Evolutionary conservation across 2,329 filamentous ascomycete genomes (phyloP), one percentile per base, ranked within the genome.

Genomic region (Epichloe elymi): DNA sequence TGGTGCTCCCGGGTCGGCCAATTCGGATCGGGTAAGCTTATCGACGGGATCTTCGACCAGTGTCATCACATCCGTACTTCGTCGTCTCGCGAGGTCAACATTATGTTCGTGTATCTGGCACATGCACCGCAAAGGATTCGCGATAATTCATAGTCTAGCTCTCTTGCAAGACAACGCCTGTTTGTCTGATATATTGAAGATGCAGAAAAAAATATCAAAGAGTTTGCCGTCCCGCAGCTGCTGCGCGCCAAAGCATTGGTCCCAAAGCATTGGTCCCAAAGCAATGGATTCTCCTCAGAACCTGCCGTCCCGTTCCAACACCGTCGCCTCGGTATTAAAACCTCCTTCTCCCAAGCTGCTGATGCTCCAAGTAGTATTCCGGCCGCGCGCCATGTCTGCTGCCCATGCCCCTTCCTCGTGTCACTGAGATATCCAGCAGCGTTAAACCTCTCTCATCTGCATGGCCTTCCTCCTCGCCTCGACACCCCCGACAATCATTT

Each of bases 401-500:
- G 26, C 11, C 26, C 26, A 30, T 30, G 26, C 26, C 26, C 26
- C 26, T 30, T 30, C 26, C 26, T 30, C 10, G 10, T 30, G 26
- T 11, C 26, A 30, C 26, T 11, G 26, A 30, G 26, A 11, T 30
- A 30, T 30, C 26, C 26, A 30, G 26, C 26, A 30, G 10, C 20
- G 12, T 57, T 47, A 64, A 11, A 56, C 62, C 53, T 72, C 64
- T 58, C 67, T 65, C 71, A 71, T 73, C 57, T 67, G 56, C 39
- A 48, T 57, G 51, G 51, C 57, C 59, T 50, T 66, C 62, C 50
- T 61, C 59, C 49, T 59, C 59, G 43, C 59, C 23, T 35, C 59
- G 51, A 63, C 60, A 44, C 70, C 68, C 50, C 63, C 65, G 64
- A 69, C 70, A 60, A 79, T 71, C 41, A 77, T 59, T 5, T 75